Base-by-base conservation (phyloP, 2,329 filamentous ascomycete genomes). In the Samsoniella hepiali region DNA sequence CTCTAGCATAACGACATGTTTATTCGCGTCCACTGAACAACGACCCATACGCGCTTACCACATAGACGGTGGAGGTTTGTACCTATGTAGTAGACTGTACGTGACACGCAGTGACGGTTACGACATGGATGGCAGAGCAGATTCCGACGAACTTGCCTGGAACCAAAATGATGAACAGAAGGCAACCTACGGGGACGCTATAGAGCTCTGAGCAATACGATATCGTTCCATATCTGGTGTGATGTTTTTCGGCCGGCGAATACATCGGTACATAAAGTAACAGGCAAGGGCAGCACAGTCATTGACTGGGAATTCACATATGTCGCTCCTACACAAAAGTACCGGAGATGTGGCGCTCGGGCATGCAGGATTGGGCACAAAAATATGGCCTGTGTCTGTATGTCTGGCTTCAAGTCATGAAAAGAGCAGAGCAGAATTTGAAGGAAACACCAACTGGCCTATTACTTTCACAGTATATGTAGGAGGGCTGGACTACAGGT, bases 271-370 rank as follows among this genome's bases (percentile, higher is more conserved):
- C 64, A 72, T 13, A 65, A 71, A 1, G 32, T 8, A 38, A 8
- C 9, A 8, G 36, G 65, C 2, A 64, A 71, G 7, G 22, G 68
- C 0, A 64, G 74, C 6, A 63, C 68, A 0, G 64, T 69, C 27
- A 65, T 78, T 29, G 76, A 79, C 63, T 70, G 71, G 34, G 76
- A 78, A 65, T 78, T 75, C 55, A 74, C 75, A 32, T 74, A 78
- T 65, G 65, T 67, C 38, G 71, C 75, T 68, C 76, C 75, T 1
- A 67, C 69, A 5, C 71, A 77, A 60, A 55, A 15, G 15, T 40
- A 0, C 65, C 68, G 9, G 63, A 61, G 29, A 47, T 31, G 17
- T 65, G 64, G 65, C 63, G 72, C 27, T 8, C 50, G 1, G 62
- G 51, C 0, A 29, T 67, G 13, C 56, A 64, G 1, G 65, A 66